phyloP scores from a whole-genome alignment of 1,284 basidiomycete species.

The Ustanciosporium gigantosporum region DNA sequence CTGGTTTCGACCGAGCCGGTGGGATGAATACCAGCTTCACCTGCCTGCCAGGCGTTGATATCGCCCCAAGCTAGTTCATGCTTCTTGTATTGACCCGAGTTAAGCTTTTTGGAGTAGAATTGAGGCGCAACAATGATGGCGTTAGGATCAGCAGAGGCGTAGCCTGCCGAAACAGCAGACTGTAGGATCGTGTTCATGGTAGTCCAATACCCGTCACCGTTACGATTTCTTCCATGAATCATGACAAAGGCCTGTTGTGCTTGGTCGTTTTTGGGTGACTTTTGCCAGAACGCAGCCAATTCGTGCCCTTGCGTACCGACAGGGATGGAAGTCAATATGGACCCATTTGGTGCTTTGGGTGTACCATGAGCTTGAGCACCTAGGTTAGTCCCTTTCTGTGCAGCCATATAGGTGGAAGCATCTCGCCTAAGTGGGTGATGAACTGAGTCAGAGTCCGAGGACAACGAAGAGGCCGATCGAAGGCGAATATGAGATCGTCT shows the following conservation, averaged over 20 bases:
- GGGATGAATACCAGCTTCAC: constrained; percentile 51
- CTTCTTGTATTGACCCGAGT: constrained; percentile 45
- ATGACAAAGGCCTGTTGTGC: constrained; percentile 53
- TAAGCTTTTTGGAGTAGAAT: constrained; percentile 47
- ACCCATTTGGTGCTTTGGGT: constrained; percentile 34
- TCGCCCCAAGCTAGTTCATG: constrained; percentile 52
- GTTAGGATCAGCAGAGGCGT: constrained; percentile 22
- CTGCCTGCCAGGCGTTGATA: constrained; percentile 57
- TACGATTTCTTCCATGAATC: constrained; percentile 54
- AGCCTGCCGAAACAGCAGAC: constrained; percentile 25
- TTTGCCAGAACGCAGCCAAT: constrained; percentile 47
- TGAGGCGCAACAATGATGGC: constrained; percentile 53
- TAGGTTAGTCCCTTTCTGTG: constrained; percentile 7
- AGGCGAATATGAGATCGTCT: no score
- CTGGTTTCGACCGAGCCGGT: constrained; percentile 31
- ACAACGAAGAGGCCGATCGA: no score
- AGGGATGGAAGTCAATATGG: constrained; percentile 26
- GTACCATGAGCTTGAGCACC: constrained; percentile 34
- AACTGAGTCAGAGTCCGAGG: no score
- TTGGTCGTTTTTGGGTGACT: constrained; percentile 10
- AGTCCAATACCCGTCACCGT: constrained; percentile 49
- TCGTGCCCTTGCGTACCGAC: constrained; percentile 25
- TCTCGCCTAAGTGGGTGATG: constrained; percentile 27
- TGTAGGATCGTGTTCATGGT: constrained; percentile 46
- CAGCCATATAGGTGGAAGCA: constrained; percentile 29